Evolutionary conservation across 495 filamentous ascomycete genomes (phyloP), one percentile per base, ranked within the genome.

Genomic region (Penicillium manginii): DNA sequence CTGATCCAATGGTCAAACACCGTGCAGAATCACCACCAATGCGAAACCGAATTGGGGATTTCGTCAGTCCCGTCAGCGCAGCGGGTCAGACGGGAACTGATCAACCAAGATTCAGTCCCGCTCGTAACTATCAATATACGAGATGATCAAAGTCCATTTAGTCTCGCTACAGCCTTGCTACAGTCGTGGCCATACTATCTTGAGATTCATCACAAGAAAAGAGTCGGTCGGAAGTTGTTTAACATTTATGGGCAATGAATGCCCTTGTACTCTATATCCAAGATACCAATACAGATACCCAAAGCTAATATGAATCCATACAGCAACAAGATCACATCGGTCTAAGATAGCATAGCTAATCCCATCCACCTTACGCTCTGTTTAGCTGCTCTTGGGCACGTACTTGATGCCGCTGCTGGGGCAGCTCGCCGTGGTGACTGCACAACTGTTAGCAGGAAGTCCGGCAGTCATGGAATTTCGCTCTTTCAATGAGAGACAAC

Each of bases 371-470:
- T 46, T 50, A 58, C 2, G 60, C 6, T 8, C 26, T 7, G 26
- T 37, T 54, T 45, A 29, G 2, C 53, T 55, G 31, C 52, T 65
- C 55, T 89, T 89, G 39, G 84, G 81, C n/a, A 81, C 66, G 62
- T 88, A 89, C 68, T 82, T 83, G 51, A 89, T 83, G 4, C 84
- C 84, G 10, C 64, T 70, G 17, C 63, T 61, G 18, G 85, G 74
- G 71, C 87, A 89, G 54, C 64, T 80, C 10, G 83, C 83, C n/a
- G 73, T 76, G 4, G 73, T 64, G 31, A 86, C 84, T 70, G 77
- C 70, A 55, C 2, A 46, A 23, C 35, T 7, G 51, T 52, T 39
- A 52, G 57, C 15, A 37, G 3, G 33, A 15, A n/a, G 11, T 37
- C 35, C 15, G 7, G 35, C 15, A 12, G 12, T 37, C 15, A n/a